Evolutionary conservation across 2,329 filamentous ascomycete genomes (phyloP).

Genomic region (Xylaria sp.): DNA sequence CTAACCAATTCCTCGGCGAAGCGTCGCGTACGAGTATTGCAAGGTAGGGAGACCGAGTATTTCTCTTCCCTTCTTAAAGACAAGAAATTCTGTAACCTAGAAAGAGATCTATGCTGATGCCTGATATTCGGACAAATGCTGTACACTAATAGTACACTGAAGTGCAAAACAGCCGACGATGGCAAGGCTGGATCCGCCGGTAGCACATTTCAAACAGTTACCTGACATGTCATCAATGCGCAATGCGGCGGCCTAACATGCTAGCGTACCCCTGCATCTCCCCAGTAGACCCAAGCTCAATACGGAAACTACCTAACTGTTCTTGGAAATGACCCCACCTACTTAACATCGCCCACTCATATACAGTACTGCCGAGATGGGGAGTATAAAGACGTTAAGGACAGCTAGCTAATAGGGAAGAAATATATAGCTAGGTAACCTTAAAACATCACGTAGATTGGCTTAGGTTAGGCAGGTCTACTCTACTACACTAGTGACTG

Average conservation of each 20-base stretch:
- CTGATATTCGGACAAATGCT: constrained; percentile 17
- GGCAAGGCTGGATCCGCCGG: constrained; percentile 27
- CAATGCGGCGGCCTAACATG: neutral
- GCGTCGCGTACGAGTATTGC: constrained; percentile 4
- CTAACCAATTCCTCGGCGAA: constrained; percentile 12
- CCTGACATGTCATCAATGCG: constrained; percentile 24
- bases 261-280: neutral
- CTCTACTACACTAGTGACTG: no score
- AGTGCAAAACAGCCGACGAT: constrained; percentile 8
- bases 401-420: no score
- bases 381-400: no score
- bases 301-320: no score
- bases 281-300: no score
- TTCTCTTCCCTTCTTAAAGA: neutral
- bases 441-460: no score
- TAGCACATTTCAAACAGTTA: constrained; percentile 16
- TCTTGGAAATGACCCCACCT: constrained; percentile 1
- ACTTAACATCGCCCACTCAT: neutral
- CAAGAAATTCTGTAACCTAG: constrained; percentile 20
- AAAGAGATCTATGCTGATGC: constrained; percentile 34
- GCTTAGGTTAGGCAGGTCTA: no score
- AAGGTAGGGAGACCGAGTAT: constrained; percentile 1
- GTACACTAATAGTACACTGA: no score
- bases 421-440: neutral
- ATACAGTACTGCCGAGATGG: no score